phyloP scores from a whole-genome alignment of 1,284 basidiomycete species.

The Sutorius eximius region DNA sequence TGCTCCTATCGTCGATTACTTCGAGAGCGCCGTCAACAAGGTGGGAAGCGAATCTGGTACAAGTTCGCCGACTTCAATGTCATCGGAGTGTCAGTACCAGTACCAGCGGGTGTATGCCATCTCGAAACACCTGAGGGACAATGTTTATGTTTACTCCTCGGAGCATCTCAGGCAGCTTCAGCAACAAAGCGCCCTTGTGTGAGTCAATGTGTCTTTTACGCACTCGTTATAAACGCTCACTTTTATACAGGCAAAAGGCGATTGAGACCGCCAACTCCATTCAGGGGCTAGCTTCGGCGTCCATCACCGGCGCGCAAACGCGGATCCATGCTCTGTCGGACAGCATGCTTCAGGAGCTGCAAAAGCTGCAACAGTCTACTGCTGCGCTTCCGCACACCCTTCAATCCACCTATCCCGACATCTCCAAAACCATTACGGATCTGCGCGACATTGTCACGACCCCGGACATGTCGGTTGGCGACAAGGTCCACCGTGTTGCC shows the following conservation, averaged over 20 bases:
- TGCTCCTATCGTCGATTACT: conserved; percentile 68
- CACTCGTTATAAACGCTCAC: conserved; percentile 10
- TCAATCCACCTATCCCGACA: conserved; percentile 51
- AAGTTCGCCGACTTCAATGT: conserved; percentile 37
- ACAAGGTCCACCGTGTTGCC: conserved; percentile 58
- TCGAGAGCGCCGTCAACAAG: conserved; percentile 59
- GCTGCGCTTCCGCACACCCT: conserved; percentile 54
- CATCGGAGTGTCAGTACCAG: conserved; percentile 57
- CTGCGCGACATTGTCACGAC: conserved; percentile 51
- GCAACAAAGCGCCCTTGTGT: conserved; percentile 66
- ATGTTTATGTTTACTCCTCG: conserved; percentile 62
- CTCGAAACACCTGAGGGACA: conserved; percentile 60
- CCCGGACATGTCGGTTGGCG: conserved; percentile 55
- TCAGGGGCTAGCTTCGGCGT: conserved; percentile 54
- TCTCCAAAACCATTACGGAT: conserved; percentile 51
- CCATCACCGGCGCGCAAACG: conserved; percentile 49
- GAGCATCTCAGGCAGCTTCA: conserved; percentile 72
- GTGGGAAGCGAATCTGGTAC: conserved; percentile 48
- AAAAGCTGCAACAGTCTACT: conserved; percentile 62
- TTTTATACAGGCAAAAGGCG: conserved; percentile 56
- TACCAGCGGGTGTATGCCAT: conserved; percentile 71
- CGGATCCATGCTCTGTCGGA: conserved; percentile 59
- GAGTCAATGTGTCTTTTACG: conserved; percentile 28
- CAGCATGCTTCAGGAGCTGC: conserved; percentile 61
- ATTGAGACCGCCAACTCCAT: conserved; percentile 66